Evolutionary conservation across 1,284 basidiomycete genomes (phyloP), one percentile per base, ranked within the genome.

Genomic region (Laetiporus sulphureus): DNA sequence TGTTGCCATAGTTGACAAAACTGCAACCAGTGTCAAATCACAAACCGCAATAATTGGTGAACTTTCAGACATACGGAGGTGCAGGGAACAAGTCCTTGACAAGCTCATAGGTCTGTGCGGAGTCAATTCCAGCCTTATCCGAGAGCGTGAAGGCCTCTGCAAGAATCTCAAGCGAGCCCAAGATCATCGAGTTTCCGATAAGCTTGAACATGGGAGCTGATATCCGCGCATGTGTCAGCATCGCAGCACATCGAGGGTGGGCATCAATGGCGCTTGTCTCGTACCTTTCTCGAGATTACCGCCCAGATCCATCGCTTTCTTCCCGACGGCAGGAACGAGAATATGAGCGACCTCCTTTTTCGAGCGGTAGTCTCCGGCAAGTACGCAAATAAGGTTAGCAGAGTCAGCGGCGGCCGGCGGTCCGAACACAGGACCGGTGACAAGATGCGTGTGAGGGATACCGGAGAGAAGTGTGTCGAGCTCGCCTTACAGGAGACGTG

Each of bases 391-490:
- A 13, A 95, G 75, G 43, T 81, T 72, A 1, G 79, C 83, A 11
- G 69, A 71, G 22, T 82, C 77, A 0, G 91, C 91, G 16, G 73
- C 76, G 11, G 68, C 59, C 23, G 84, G 78, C 5, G 81, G 71
- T 10, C 90, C 91, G 49, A 94, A 90, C 7, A 92, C 83, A 3
- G 91, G 91, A 27, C 78, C 79, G 23, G 84, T 78, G 46, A 95
- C 73, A 56, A 91, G 79, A 53, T 74, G 75, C 34, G 77, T 71
- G 53, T 80, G 74, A 1, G 75, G 75, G 40, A 79, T 66, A 24
- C 71, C 62, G 1, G 82, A 77, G 34, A 91, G 69, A 24, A 84
- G 64, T 11, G 65, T 69, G 60, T 94, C 90, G 16, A 95, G 69
- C 57, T 89, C 75, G 47, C 75, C 78, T 80, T n/a, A n/a, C n/a